These are phyloP conservation scores for Ganoderma lucidum DNA, from an alignment of 1,284 basidiomycete species.

Conservation along the genomic window DNA sequence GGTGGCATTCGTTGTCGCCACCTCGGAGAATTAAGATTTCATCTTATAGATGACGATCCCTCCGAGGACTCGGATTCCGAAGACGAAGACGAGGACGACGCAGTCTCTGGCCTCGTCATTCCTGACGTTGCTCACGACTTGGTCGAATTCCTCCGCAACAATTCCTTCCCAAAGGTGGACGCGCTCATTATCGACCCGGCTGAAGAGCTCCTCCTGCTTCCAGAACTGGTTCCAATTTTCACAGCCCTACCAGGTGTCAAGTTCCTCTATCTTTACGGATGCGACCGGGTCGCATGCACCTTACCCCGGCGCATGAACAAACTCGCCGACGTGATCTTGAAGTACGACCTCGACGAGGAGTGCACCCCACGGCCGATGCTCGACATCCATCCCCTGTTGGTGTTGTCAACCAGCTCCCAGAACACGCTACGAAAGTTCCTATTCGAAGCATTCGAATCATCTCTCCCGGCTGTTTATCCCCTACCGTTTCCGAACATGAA, in stretches of 20 bases:
- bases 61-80: neutral
- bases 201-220: neutral
- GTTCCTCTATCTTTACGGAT: neutral
- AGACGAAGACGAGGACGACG: neutral
- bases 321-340: neutral
- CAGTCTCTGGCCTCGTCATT: neutral
- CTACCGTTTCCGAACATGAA: neutral
- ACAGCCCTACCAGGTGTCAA: neutral
- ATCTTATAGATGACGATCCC: neutral
- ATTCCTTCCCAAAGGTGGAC: neutral
- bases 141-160: neutral
- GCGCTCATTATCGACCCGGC: neutral
- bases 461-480: neutral
- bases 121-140: neutral
- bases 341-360: neutral
- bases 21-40: neutral
- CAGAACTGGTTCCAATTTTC: neutral
- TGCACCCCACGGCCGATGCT: neutral
- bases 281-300: neutral
- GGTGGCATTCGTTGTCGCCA: conserved; percentile 15
- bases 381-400: neutral
- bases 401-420: neutral
- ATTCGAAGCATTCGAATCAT: neutral
- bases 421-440: neutral
- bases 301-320: neutral